These are phyloP conservation scores for Melastoma candidum DNA, from an alignment of 441 rosid species.

Conservation along the genomic window DNA sequence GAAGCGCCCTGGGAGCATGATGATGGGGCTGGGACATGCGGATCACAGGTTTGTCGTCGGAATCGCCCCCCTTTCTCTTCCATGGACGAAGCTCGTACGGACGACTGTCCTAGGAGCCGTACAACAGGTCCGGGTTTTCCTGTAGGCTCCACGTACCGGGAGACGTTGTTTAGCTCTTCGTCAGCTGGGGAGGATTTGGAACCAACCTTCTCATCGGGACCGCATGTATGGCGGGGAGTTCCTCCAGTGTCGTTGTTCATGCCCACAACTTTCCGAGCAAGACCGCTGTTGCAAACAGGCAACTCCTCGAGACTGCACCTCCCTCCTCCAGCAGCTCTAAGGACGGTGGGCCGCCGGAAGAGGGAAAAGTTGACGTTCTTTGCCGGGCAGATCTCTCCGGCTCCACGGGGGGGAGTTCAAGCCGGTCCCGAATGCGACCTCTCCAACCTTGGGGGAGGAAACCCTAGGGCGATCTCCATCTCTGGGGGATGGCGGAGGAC, in stretches of 20 bases:
- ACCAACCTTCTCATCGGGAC: background rate
- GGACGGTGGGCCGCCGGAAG: background rate
- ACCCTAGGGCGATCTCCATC: too few species aligned
- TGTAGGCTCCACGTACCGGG: background rate
- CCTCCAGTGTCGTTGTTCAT: background rate
- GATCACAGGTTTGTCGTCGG: background rate
- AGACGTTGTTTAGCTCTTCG: background rate
- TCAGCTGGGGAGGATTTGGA: background rate
- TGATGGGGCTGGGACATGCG: background rate
- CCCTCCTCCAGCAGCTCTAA: background rate
- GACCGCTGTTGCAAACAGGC: too few species aligned
- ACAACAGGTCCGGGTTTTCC: background rate
- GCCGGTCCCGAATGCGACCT: background rate
- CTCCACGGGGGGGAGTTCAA: background rate
- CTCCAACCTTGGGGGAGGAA: too few species aligned
- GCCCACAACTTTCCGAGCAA: background rate
- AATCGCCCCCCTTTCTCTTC: background rate
- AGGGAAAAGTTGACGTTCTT: slow-evolving; percentile 1
- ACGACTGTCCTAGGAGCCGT: background rate
- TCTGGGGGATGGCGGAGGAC: too few species aligned
- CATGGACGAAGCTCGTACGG: background rate
- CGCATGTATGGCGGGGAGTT: background rate
- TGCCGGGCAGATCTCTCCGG: background rate
- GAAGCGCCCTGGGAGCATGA: slow-evolving; percentile 9
- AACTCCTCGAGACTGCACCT: too few species aligned